Base-by-base conservation (phyloP, 345 rosid genomes). In the Lepidium didymum region DNA sequence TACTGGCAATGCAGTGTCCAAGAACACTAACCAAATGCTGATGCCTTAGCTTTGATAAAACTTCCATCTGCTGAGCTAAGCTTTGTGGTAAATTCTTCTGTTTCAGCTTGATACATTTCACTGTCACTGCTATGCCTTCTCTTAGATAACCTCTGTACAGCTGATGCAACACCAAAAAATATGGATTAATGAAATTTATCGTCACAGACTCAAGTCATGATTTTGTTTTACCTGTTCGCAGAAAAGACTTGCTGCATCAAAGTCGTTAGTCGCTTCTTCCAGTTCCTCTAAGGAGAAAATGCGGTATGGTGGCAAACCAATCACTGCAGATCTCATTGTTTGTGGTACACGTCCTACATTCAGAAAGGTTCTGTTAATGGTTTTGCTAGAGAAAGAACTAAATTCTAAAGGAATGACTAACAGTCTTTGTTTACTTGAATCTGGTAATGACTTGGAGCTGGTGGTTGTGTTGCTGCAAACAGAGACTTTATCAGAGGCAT, bases 1-100 rank as follows among this genome's bases (percentile, higher is more conserved):
- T 81, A 65, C 84, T 82, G 13, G 81, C 91, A 7, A 87, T 76
- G 73, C 92, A 86, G 61, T 93, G 96, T 69, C 98, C 98, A 21
- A 90, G 86, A 79, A 87, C 83, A 34, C 96, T 87, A 62, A 83
- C 92, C 81, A 93, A 75, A 79, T 90, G 89, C 72, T 82, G 62
- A 72, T 93, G 96, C 74, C 98, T 86, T 21, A 93, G 79, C 86
- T 93, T 93, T 49, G 97, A 87, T 58, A 87, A 29, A 41, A 80
- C 84, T 64, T 90, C 98, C 79, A 90, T 78, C 64, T 90, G 87
- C 69, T 90, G 96, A 52, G 74, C 68, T 57, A 84, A 67, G 64
- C 72, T 85, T 50, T 86, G 96, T 8, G 87, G 87, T 63, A 77
- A 61, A 68, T 77, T 73, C 79, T 86, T 88, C 61, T 85, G 94